phyloP scores from a whole-genome alignment of 2,329 filamentous ascomycete species.

The Aspergillus transmontanensis region DNA sequence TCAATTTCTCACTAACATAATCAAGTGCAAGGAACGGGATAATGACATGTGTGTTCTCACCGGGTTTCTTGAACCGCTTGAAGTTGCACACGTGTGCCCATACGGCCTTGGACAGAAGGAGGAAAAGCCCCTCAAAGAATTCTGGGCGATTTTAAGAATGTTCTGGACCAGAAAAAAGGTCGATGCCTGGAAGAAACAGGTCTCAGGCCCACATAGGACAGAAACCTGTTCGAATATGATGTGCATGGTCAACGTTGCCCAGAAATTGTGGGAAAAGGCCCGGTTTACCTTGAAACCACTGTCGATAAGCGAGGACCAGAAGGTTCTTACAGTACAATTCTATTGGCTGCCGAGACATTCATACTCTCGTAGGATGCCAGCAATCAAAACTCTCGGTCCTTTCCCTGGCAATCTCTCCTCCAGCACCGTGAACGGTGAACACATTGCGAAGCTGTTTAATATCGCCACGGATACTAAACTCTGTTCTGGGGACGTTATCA shows the following conservation, averaged over 20 bases:
- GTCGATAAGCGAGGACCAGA: not conserved
- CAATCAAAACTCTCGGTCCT: not conserved
- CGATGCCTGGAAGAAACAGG: not conserved
- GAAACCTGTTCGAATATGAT: not conserved
- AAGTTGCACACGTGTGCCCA: not conserved
- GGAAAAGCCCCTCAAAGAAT: accelerated
- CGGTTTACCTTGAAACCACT: not conserved
- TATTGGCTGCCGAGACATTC: not conserved
- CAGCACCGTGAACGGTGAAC: not conserved
- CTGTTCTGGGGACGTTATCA: not conserved
- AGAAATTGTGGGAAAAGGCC: not conserved
- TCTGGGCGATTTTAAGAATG: not conserved
- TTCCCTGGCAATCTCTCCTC: not conserved
- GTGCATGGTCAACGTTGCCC: not conserved
- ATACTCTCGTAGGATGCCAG: not conserved
- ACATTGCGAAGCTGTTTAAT: not conserved
- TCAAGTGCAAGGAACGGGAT: not conserved
- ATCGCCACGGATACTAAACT: not conserved
- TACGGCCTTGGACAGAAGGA: not conserved
- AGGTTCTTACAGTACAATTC: not conserved
- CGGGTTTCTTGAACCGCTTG: not conserved
- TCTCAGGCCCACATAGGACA: not conserved
- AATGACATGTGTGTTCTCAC: not conserved
- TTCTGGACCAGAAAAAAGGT: not conserved
- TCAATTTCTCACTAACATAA: not conserved